Percentiles rank a stretch among this genome's conserved stretches.
Conservation (phyloP, 768 basidiomycete species). For the Russula abietina region DNA sequence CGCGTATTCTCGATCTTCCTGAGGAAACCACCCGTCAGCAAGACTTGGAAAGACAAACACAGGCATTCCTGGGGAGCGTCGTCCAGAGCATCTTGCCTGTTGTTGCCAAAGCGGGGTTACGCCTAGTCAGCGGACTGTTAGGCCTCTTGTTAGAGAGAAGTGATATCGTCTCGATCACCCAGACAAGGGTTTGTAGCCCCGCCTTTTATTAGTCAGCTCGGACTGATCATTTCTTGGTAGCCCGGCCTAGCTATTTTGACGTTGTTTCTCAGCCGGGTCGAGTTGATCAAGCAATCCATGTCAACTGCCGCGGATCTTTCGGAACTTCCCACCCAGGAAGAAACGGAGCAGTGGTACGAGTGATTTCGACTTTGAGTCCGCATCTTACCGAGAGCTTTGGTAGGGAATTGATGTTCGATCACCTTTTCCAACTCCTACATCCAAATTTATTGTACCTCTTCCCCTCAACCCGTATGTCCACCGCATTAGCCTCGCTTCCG, state of each 20-base stretch:
- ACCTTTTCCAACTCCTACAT: constrained; percentile 73
- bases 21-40: constrained; percentile 55
- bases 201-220: constrained; percentile 10
- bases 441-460: constrained; percentile 77
- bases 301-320: constrained; percentile 44
- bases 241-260: constrained; percentile 90
- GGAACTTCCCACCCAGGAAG: constrained; percentile 61
- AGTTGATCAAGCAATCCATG: constrained; percentile 76
- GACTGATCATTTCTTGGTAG: constrained; percentile 36
- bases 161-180: constrained; percentile 63
- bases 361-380: not conserved
- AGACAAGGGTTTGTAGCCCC: constrained; percentile 61
- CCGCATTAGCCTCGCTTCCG: constrained; percentile 31
- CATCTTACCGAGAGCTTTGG: constrained; percentile 8
- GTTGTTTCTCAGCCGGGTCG: constrained; percentile 86
- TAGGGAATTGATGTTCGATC: constrained; percentile 86
- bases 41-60: constrained; percentile 83
- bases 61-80: constrained; percentile 79
- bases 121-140: constrained; percentile 80
- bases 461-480: constrained; percentile 75
- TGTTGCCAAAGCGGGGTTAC: constrained; percentile 70
- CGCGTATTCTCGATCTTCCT: constrained; percentile 61
- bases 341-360: constrained; percentile 70
- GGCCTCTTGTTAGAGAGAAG: constrained; percentile 77
- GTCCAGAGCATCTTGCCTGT: constrained; percentile 83